Percentiles rank a stretch among this genome's conserved stretches.
phyloP scores from a whole-genome alignment of 2,329 filamentous ascomycete species.

The Chrysoporthe austroafricana region DNA sequence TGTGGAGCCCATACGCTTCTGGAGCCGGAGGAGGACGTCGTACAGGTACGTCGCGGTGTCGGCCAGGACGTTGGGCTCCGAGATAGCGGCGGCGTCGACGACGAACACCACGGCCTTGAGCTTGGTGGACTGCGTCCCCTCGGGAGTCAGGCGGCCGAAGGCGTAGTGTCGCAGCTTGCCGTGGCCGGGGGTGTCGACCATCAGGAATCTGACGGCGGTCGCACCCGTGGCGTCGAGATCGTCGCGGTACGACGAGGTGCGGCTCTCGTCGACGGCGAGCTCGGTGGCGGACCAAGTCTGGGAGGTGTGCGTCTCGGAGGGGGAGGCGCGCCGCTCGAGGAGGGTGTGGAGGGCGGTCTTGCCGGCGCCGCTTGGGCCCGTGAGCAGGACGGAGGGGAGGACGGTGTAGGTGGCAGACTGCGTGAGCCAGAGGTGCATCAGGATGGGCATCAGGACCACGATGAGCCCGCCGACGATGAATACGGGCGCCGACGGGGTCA shows the following conservation, averaged over 20 bases:
- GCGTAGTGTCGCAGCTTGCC: conserved; percentile 84
- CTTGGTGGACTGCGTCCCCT: conserved; percentile 43
- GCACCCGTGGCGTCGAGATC: conserved; percentile 60
- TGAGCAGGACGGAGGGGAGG: conserved; percentile 76
- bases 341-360: conserved; percentile 89
- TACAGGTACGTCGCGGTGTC: conserved; percentile 85
- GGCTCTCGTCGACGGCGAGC: conserved; percentile 56
- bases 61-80: conserved; percentile 63
- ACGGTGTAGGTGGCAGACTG: conserved; percentile 66
- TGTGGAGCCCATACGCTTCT: conserved; percentile 59
- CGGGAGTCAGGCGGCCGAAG: conserved; percentile 51
- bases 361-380: conserved; percentile 80
- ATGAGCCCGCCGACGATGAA: conserved; percentile 73
- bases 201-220: conserved; percentile 69
- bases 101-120: conserved; percentile 81
- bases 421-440: conserved; percentile 78
- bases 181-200: conserved; percentile 92
- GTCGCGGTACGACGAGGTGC: conserved; percentile 50
- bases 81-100: conserved; percentile 78
- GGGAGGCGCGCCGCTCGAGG: conserved; percentile 57
- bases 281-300: conserved; percentile 56
- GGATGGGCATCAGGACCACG: conserved; percentile 72
- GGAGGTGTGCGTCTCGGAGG: conserved; percentile 58
- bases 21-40: conserved; percentile 81
- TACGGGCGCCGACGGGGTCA: conserved; percentile 63